phyloP scores from a whole-genome alignment of 2,329 filamentous ascomycete species.

The Phaeosphaeria sp. region DNA sequence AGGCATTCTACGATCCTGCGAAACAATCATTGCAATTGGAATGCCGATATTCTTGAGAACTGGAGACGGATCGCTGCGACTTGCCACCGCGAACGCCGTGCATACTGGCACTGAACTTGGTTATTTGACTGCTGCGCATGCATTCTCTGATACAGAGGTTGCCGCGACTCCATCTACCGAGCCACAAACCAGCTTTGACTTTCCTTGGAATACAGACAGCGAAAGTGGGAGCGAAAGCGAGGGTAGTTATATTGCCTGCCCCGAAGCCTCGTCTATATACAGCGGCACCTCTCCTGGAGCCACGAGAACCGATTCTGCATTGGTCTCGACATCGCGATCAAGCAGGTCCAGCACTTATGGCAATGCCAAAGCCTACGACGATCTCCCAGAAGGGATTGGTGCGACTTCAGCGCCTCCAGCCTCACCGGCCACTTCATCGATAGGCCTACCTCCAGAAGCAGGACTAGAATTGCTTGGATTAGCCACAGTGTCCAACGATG shows the following conservation, averaged over 20 bases:
- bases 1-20: slow-evolving; percentile 1
- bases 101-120: not conserved
- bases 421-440: not conserved
- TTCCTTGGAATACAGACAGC: not conserved
- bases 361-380: not conserved
- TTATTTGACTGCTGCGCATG: not conserved
- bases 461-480: not conserved
- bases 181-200: not conserved
- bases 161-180: not conserved
- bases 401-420: not conserved
- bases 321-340: not conserved
- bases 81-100: slow-evolving; percentile 2
- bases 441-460: not conserved
- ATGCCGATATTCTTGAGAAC: slow-evolving; percentile 6
- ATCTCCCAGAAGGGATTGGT: not conserved
- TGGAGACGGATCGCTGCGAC: not conserved
- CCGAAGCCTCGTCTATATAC: not conserved
- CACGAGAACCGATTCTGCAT: not conserved
- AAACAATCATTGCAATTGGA: not conserved
- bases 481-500: not conserved
- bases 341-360: not conserved
- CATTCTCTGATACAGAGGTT: not conserved
- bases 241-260: not conserved
- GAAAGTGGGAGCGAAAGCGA: not conserved
- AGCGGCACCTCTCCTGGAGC: not conserved